Conservation (phyloP, 139 green algal species). For the Ettlia oleoabundans region DNA sequence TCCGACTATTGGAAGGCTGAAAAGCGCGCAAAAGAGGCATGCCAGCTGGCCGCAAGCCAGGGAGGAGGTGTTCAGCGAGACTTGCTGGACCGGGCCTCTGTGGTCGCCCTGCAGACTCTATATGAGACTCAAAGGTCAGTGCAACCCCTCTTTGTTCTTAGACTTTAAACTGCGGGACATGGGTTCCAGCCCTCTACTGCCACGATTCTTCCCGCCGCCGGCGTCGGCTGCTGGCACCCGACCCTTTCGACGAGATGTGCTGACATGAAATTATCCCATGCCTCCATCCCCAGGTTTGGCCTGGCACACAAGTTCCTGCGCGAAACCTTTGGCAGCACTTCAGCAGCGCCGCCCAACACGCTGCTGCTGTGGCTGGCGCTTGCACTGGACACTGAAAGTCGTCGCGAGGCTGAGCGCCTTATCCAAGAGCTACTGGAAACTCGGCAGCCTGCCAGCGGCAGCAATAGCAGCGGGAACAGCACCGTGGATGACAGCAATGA, state of each 20-base stretch:
- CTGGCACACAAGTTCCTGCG: neutral
- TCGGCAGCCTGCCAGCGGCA: neutral
- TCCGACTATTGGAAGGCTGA: neutral
- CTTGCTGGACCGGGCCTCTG: constrained; percentile 6
- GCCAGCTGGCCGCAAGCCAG: neutral
- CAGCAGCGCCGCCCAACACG: constrained; percentile 10
- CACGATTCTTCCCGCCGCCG: too few species aligned
- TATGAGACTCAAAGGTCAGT: constrained; percentile 36
- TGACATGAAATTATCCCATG: too few species aligned
- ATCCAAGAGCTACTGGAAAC: constrained; percentile 24
- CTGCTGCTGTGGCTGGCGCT: constrained; percentile 47
- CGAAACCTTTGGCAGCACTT: constrained; percentile 24
- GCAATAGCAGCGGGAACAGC: neutral
- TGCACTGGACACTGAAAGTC: constrained; percentile 31
- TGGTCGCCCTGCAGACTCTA: constrained; percentile 30
- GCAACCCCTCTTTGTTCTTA: too few species aligned
- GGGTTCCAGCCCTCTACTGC: too few species aligned
- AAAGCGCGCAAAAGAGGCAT: neutral
- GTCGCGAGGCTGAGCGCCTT: constrained; percentile 14
- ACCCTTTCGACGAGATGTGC: too few species aligned
- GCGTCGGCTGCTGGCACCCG: too few species aligned
- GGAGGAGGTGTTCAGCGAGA: neutral
- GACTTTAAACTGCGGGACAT: too few species aligned
- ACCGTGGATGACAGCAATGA: neutral
- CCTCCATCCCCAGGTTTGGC: constrained; percentile 8